Evolutionary conservation across 306 rosid genomes (phyloP).

Genomic region (Sesbania bispinosa): DNA sequence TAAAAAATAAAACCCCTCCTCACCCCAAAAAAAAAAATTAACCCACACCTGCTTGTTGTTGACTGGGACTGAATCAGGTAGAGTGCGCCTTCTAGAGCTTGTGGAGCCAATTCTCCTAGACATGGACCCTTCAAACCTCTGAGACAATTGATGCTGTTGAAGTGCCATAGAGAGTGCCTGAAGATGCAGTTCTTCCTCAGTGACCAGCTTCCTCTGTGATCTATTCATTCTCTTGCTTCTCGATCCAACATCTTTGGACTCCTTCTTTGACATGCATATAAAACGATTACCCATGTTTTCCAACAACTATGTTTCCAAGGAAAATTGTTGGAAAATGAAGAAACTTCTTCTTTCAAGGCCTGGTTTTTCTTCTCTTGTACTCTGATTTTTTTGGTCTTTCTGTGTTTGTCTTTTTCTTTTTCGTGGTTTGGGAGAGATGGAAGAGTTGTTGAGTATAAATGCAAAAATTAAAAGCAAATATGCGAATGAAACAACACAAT

Average conservation of each 20-base stretch:
- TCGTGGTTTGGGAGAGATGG: neutral
- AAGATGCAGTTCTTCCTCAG: slow-evolving; percentile 88
- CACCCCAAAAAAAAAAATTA: too few species aligned
- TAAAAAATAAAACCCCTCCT: too few species aligned
- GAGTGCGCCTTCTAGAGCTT: slow-evolving; percentile 68
- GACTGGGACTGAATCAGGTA: slow-evolving; percentile 51
- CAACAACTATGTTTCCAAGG: neutral
- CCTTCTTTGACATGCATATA: slow-evolving; percentile 81
- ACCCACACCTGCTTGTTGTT: slow-evolving; percentile 60
- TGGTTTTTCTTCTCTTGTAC: too few species aligned
- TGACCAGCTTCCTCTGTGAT: slow-evolving; percentile 78
- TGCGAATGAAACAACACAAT: slow-evolving; percentile 21
- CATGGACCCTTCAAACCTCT: slow-evolving; percentile 98
- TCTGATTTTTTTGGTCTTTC: neutral
- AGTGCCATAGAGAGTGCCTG: slow-evolving; percentile 92
- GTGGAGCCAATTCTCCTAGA: slow-evolving; percentile 87
- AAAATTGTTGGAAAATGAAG: neutral
- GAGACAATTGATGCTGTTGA: slow-evolving; percentile 90
- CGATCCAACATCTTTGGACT: slow-evolving; percentile 74
- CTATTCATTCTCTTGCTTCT: slow-evolving; percentile 82
- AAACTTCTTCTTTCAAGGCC: neutral
- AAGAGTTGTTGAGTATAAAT: slow-evolving; percentile 33
- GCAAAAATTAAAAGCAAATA: slow-evolving; percentile 23
- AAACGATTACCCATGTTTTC: slow-evolving; percentile 80
- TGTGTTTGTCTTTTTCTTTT: neutral